Conservation (phyloP, 768 basidiomycete genomes). For the Leccinum disarticulatum region DNA sequence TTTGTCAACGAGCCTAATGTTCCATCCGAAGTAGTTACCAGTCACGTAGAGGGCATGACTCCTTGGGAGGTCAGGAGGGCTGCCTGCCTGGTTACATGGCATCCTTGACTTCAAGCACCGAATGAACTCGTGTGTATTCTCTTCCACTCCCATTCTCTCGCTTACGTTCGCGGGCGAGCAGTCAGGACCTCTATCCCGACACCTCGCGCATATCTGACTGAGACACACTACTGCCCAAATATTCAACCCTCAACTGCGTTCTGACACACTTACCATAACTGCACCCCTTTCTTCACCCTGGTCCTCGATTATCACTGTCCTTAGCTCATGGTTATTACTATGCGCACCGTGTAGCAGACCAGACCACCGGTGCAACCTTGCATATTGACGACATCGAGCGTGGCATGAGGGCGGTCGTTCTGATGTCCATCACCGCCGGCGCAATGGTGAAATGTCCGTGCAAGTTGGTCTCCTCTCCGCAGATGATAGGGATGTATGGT, state of each 20-base stretch:
- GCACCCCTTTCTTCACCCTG: no score
- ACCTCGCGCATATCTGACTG: conserved; percentile 76
- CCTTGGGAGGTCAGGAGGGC: conserved; percentile 81
- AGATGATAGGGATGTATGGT: conserved; percentile 82
- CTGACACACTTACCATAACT: no score
- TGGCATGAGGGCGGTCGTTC: no score
- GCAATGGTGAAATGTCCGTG: conserved; percentile 34
- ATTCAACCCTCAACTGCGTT: no score
- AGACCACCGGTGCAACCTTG: no score
- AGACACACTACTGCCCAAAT: conserved; percentile 57
- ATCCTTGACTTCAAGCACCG: conserved; percentile 70
- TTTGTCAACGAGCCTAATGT: conserved; percentile 72
- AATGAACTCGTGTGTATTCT: conserved; percentile 54
- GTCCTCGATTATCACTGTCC: no score
- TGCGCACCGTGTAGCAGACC: no score
- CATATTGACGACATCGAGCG: no score
- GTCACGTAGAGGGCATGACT: conserved; percentile 49
- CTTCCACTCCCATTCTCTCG: neutral
- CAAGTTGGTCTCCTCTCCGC: conserved; percentile 73
- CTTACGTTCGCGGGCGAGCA: conserved; percentile 30
- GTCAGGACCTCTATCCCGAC: conserved; percentile 68
- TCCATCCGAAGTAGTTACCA: conserved; percentile 40
- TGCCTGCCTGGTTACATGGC: conserved; percentile 82
- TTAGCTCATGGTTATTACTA: no score
- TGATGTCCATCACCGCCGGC: conserved; percentile 59